A percentile compares a stretch with the other conserved stretches of the same genome.
Conservation (phyloP, 495 filamentous ascomycete species). For the Lasiosphaeris hirsuta region DNA sequence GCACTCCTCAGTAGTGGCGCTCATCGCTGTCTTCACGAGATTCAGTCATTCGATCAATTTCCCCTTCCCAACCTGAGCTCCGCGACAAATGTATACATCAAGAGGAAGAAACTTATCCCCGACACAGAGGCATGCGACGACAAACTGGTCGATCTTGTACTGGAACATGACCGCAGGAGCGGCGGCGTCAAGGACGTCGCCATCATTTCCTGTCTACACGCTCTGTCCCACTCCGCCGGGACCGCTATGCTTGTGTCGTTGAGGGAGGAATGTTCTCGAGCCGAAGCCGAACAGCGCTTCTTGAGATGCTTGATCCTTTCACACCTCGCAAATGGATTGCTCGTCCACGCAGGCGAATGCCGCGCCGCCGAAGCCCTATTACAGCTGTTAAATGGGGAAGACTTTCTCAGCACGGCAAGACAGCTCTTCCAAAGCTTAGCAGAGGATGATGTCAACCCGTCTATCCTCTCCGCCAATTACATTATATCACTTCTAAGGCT, state of each 20-base stretch:
- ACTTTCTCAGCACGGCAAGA: conserved; percentile 11
- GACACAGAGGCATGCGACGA: conserved; percentile 9
- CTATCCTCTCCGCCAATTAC: conserved; percentile 9
- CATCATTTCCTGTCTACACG: conserved; percentile 16
- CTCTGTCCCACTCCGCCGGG: conserved; percentile 9
- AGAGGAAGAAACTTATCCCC: conserved; percentile 2
- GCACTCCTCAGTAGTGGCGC: conserved; percentile 11
- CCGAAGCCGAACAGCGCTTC: conserved; percentile 4
- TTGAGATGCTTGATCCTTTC: conserved; percentile 11
- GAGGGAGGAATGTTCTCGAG: conserved; percentile 9
- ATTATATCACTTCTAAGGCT: conserved; percentile 3
- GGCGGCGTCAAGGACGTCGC: conserved; percentile 13
- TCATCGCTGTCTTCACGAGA: neutral
- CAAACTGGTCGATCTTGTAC: conserved; percentile 11
- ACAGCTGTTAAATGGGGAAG: conserved; percentile 5
- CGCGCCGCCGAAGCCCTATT: conserved; percentile 12
- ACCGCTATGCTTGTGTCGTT: conserved; percentile 2
- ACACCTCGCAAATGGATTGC: conserved; percentile 1
- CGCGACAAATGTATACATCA: conserved; percentile 10
- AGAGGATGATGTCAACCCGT: conserved; percentile 1
- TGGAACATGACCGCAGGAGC: conserved; percentile 9
- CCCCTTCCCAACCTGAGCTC: neutral
- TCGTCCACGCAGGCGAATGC: conserved; percentile 6
- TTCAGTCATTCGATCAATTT: neutral
- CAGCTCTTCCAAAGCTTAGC: conserved; percentile 12